phyloP scores from a whole-genome alignment of 1,284 basidiomycete species.

The Naganishia cerealis region DNA sequence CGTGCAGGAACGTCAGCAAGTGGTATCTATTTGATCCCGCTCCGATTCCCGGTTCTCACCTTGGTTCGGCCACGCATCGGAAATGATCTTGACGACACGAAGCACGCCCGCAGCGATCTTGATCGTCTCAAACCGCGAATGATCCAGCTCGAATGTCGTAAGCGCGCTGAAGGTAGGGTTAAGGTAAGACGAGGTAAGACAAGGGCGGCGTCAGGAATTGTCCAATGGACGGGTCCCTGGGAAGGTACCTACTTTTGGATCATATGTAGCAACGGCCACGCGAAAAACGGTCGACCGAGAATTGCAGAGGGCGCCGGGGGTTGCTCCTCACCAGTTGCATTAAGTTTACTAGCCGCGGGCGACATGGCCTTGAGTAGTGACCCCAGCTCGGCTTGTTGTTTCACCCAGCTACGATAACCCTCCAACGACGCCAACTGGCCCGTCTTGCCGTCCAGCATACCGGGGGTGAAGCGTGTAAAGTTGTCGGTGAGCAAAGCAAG shows the following conservation, averaged over 20 bases:
- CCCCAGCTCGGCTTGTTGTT: conserved; percentile 18
- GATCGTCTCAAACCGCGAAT: conserved; percentile 23
- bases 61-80: conserved; percentile 27
- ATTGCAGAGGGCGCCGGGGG: background rate
- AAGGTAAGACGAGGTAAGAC: background rate
- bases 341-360: background rate
- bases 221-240: background rate
- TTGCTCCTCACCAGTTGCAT: background rate
- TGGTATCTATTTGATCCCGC: background rate
- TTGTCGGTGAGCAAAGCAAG: conserved; percentile 25
- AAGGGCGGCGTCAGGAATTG: background rate
- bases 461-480: conserved; percentile 25
- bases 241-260: conserved; percentile 12
- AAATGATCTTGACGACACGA: conserved; percentile 15
- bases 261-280: conserved; percentile 26
- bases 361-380: conserved; percentile 11
- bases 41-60: background rate
- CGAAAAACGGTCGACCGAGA: conserved; percentile 23
- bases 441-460: conserved; percentile 25
- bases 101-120: conserved; percentile 22
- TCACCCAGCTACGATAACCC: conserved; percentile 24
- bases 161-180: conserved; percentile 14
- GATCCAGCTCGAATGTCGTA: conserved; percentile 22
- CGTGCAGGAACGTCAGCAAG: background rate
- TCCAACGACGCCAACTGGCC: conserved; percentile 8